Evolutionary conservation across 371 early-diverging fungal genomes (phyloP).

Genomic region (Mortierella polycephala): DNA sequence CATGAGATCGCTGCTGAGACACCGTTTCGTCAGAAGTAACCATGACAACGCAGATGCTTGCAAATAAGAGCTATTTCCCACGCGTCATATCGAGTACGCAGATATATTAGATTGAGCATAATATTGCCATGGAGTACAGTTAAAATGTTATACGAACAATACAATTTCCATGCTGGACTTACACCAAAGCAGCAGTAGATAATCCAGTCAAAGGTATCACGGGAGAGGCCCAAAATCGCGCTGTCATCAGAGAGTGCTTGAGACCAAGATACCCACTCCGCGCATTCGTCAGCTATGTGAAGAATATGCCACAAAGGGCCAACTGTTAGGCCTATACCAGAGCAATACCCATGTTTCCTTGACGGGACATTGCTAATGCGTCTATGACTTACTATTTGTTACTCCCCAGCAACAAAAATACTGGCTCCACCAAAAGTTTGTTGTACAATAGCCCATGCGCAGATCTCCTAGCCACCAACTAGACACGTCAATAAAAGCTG

Average conservation of each 20-base stretch:
- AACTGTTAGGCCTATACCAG: background rate
- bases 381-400: conserved; percentile 49
- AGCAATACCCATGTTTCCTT: conserved; percentile 12
- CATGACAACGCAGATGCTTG: conserved; percentile 48
- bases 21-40: conserved; percentile 53
- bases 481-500: conserved; percentile 85
- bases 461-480: conserved; percentile 84
- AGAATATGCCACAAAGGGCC: background rate
- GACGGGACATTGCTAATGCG: background rate
- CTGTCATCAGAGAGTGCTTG: conserved; percentile 27
- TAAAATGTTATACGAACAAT: too few relatives aligned
- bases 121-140: too few relatives aligned
- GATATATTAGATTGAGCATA: too few relatives aligned
- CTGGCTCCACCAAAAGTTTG: conserved; percentile 84
- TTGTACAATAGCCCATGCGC: conserved; percentile 87
- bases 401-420: conserved; percentile 92
- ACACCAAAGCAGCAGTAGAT: conserved; percentile 50
- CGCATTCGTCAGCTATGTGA: conserved; percentile 35
- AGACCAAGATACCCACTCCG: conserved; percentile 67
- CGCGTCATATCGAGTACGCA: background rate
- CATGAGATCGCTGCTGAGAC: conserved; percentile 47
- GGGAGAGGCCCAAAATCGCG: conserved; percentile 16
- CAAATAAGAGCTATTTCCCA: conserved; percentile 31
- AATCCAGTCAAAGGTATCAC: conserved; percentile 51
- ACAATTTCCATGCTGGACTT: conserved; percentile 5